Evolutionary conservation across 2,329 filamentous ascomycete genomes (phyloP), one percentile per base, ranked within the genome.

Genomic region (Claviceps digitariae): DNA sequence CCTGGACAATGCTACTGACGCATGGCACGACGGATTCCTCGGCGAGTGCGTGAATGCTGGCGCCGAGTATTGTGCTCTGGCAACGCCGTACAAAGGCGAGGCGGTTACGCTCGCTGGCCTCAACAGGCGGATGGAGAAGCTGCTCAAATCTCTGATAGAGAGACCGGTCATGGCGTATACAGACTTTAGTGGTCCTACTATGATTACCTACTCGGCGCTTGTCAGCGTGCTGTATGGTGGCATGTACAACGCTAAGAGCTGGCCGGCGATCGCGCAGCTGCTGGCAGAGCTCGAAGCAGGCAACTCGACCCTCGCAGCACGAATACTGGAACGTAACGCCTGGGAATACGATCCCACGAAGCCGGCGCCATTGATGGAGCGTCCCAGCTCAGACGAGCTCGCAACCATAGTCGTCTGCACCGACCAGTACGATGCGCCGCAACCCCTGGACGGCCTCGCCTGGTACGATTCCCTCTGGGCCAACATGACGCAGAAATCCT

Each of bases 1-100:
- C 3, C 65, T 77, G 4, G 74, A 76, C 53, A 76, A 76, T 55
- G 69, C 64, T 7, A 76, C 74, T 0, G 61, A 77, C 55, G 72
- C 72, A 1, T 77, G 72, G 71, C 66, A 64, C 25, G 73, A 77
- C 53, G 74, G 74, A 15, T 76, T 78, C 50, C 61, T 77, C 2
- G 73, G 73, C 23, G 74, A 76, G 56, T 78, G 75, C 46, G 45
- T 77, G 50, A 67, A 69, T 3, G 74, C 74, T 7, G 74, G 75
- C 0, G 71, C 72, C 1, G 60, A 71, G 3, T 58, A 73, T 54
- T 77, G 74, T 49, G 69, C 69, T 1, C 62, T 77, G 1, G 72
- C 74, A 9, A 67, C 63, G 53, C 60, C 67, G 1, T 59, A 54
- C 4, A 56, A 62, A 15, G 60, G 56, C 0, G 20, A 56, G 12